Evolutionary conservation across 306 rosid species (phyloP), one percentile per base, ranked within the genome.

Genomic region (Trifolium repens): DNA sequence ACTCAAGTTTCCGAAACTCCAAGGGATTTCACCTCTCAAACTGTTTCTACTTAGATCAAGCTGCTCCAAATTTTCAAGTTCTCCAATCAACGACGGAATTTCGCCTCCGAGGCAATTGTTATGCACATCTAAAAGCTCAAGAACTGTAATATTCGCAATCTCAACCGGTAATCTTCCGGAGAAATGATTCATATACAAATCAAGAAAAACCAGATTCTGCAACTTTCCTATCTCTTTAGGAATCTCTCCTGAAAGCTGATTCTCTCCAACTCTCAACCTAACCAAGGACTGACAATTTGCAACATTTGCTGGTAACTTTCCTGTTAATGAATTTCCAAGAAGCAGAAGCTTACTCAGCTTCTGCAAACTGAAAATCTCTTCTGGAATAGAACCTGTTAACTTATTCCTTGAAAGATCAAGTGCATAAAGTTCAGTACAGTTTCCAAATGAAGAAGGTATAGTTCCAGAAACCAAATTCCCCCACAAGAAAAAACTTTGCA

Each of bases 351-450:
- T 94, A 79, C 99, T 92, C 82, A 94, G 79, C 83, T 90, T 92
- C 89, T 92, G 89, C 90, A 92, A 82, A 66, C 91, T n/a, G 78
- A 91, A 90, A 87, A 94, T 92, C 74, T 92, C 96, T 49, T 92
- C 96, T 39, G 99, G 99, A 14, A 94, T 92, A 11, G 87, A 81
- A 67, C 99, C 99, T 16, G 97, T 86, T 24, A 94, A 86, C 80
- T 87, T 94, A 86, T 94, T 94, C 85, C 93, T 88, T 44, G 99
- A 94, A 83, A 94, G 97, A 79, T 94, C 99, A 79, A 94, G 96
- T 39, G 93, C 90, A 79, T 87, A 92, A 3, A 94, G 97, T 55
- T 94, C 97, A 11, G 91, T 84, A 78, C 96, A 94, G 88, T 94
- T 94, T 11, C 96, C 93, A 74, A 94, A 94, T 15, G 97, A 94